Base-by-base conservation (phyloP, 2,329 filamentous ascomycete genomes). In the Chlorencoelia australis region DNA sequence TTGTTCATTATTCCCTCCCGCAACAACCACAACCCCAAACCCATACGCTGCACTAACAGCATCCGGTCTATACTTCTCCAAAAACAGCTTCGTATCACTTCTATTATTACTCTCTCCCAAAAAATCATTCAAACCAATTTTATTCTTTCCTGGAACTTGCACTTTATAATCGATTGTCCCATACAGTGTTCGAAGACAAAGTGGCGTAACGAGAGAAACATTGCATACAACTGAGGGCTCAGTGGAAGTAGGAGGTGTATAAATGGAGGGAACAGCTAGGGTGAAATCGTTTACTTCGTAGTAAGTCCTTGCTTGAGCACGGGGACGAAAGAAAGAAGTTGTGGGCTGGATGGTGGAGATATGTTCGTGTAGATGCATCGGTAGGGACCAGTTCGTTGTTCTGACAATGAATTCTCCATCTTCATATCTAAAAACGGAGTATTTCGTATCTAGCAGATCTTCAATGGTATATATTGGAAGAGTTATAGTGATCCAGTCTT, bases 181-280 rank as follows among this genome's bases (percentile, higher is more conserved):
- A 32, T 53, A 52, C 7, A 53, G 34, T 13, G 43, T 48, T 21
- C 41, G 28, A n/a, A 53, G 43, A 22, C 49, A 53, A 9, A 41
- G 30, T n/a, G 45, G 42, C 2, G 49, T 53, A 3, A 52, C 46
- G 6, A 39, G 35, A n/a, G 33, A 36, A 8, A 42, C 33, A 27
- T 96, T 54, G 88, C 91, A 64, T 15, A 37, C 39, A 86, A 95
- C 63, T 10, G 35, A 28, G 5, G 34, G 25, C 14, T 33, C 30
- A 13, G 34, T 25, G 17, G 26, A 18, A 4, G 20, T 40, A n/a
- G 30, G 33, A 13, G 41, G 30, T 4, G 19, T 33, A 31, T 40
- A 40, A 19, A 7, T 24, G 4, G 40, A 15, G 13, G 22, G 36
- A 13, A 17, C 5, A 9, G 37, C 19, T 9, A 15, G 22, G 2